Conservation (phyloP, 2,329 filamentous ascomycete genomes). For the Zymoseptoria ardabiliae region DNA sequence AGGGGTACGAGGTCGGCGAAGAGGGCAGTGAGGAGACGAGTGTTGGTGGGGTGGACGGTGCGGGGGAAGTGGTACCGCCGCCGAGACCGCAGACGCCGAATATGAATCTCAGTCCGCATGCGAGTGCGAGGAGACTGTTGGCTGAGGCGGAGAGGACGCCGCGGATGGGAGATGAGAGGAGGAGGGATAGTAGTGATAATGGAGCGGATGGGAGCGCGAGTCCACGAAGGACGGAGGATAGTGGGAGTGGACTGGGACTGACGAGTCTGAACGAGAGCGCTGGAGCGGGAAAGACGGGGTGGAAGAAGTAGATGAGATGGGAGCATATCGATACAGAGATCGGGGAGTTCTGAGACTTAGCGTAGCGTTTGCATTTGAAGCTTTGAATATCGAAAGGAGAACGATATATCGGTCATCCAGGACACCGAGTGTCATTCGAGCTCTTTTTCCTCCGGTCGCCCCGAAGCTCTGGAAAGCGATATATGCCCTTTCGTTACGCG, state of each 20-base stretch:
- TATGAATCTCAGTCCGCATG: not conserved
- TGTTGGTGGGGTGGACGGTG: slow-evolving; percentile 6
- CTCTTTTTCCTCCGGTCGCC: too few species aligned
- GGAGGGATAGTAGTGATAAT: not conserved
- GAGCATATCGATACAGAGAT: not conserved
- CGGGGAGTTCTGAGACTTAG: too few species aligned
- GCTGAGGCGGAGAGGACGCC: not conserved
- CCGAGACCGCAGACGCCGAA: not conserved
- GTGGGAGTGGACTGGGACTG: not conserved
- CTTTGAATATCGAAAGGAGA: too few species aligned
- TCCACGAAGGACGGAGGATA: not conserved
- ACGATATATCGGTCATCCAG: too few species aligned
- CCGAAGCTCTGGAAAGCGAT: too few species aligned
- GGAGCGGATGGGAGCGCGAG: not conserved
- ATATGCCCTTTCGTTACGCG: too few species aligned
- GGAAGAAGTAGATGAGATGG: not conserved
- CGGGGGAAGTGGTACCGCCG: slow-evolving; percentile 5
- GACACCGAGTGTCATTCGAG: too few species aligned
- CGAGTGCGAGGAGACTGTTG: not conserved
- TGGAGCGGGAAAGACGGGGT: not conserved
- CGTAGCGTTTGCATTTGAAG: too few species aligned
- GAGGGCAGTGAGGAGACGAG: slow-evolving; percentile 1
- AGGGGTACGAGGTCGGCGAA: not conserved
- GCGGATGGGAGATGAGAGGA: not conserved
- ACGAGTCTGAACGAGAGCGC: not conserved